These are phyloP conservation scores for Corymbia citriodora DNA, from an alignment of 441 rosid species.

Conservation along the genomic window DNA sequence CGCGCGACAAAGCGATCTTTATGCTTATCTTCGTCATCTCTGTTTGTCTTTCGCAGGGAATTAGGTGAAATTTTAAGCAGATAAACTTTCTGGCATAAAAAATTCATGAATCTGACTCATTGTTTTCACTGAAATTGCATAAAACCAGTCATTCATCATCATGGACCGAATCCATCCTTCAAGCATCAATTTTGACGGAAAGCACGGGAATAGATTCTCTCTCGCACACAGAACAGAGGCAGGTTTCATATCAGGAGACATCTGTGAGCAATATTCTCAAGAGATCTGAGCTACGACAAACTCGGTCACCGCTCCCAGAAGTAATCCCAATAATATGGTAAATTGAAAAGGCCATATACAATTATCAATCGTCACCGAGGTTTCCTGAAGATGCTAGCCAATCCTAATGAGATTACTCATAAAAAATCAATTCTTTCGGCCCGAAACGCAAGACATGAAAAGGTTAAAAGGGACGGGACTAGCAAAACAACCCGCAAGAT, in stretches of 20 bases:
- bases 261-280: not conserved
- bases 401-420: not conserved
- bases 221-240: not conserved
- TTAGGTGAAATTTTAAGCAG: not conserved
- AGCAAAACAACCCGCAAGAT: not conserved
- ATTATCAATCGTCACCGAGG: not conserved
- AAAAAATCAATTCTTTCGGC: not conserved
- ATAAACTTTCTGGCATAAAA: not conserved
- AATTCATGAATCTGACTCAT: not conserved
- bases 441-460: not conserved
- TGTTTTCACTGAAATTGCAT: too few relatives aligned
- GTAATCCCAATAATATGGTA: not conserved
- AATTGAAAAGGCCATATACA: not conserved
- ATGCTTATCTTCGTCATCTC: not conserved
- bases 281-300: not conserved
- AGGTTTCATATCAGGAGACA: not conserved
- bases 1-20: not conserved
- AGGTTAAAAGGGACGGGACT: not conserved
- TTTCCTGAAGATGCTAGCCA: not conserved
- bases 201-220: not conserved
- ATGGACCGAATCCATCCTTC: not conserved
- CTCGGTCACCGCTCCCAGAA: not conserved
- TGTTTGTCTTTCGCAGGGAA: not conserved
- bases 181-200: not conserved
- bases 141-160: too few relatives aligned